Evolutionary conservation across 805 yeast species (phyloP).

Genomic region (Ogataea kodamae): DNA sequence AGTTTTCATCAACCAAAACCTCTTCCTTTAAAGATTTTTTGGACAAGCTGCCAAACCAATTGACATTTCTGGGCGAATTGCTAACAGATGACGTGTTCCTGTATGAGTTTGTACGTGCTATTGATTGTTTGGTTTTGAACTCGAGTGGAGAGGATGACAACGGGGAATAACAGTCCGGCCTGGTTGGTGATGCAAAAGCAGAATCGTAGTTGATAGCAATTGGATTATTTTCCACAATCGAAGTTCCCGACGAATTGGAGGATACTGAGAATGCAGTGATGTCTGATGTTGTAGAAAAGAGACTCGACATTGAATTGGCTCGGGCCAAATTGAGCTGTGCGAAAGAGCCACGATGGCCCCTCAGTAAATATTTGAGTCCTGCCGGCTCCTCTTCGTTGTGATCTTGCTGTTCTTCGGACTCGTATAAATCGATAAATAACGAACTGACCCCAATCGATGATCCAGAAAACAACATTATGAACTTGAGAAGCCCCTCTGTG

Average conservation of each 20-base stretch:
- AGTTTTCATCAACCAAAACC: conserved; percentile 20
- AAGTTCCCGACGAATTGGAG: conserved; percentile 18
- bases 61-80: conserved; percentile 25
- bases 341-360: conserved; percentile 36
- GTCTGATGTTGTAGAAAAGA: conserved; percentile 31
- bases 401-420: conserved; percentile 30
- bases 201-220: conserved; percentile 17
- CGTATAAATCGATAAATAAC: conserved; percentile 39
- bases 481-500: conserved; percentile 52
- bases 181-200: conserved; percentile 7
- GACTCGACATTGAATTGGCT: conserved; percentile 28
- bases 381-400: conserved; percentile 15
- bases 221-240: conserved; percentile 18
- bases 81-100: conserved; percentile 26
- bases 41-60: conserved; percentile 19
- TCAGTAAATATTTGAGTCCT: conserved; percentile 27
- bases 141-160: conserved; percentile 28
- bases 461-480: conserved; percentile 55
- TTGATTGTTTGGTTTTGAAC: conserved; percentile 23
- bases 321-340: conserved; percentile 30
- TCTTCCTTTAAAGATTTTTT: conserved; percentile 18
- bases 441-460: conserved; percentile 40
- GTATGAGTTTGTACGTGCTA: conserved; percentile 24
- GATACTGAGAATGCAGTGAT: conserved; percentile 26
- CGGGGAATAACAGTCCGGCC: conserved; percentile 17